Base-by-base conservation (phyloP, 345 rosid genomes). In the Syzygium aqueum region DNA sequence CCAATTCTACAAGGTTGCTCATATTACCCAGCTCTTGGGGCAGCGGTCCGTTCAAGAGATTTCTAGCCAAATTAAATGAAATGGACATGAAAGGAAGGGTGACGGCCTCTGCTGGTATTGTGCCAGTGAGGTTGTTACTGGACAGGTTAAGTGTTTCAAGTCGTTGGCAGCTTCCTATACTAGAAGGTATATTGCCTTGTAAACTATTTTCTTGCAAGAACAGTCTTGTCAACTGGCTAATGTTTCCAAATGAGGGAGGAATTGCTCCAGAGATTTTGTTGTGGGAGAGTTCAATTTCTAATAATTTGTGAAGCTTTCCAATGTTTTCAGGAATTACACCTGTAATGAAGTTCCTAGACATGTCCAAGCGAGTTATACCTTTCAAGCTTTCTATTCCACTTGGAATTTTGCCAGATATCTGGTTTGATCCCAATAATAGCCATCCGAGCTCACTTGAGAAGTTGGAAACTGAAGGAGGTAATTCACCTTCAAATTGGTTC, bases 191-290 rank as follows among this genome's bases (percentile, higher is more conserved):
- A n/a, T 57, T 51, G 16, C 90, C 88, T 59, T 77, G 12, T 30
- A 87, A 67, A 56, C 52, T 65, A 84, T 87, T 87, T 11, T 22
- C 57, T 50, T 11, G 30, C 85, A 87, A 77, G 14, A 5, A 8
- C 8, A 89, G 85, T 11, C 2, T 0, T 27, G 5, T 85, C 30
- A 87, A 73, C 22, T 28, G 28, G 49, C 84, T 43, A 12, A 89
- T 22, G 43, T 87, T 89, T 30, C 88, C 83, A 28, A 84, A 37
- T 40, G 90, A 86, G 19, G 28, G 14, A 6, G 90, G 87, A 73
- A 89, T 86, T 30, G 9, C 61, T 7, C 88, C 90, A 22, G 61
- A 30, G 25, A 87, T 30, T 49, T 23, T 33, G 51, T 87, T 87
- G 17, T 11, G 17, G 25, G 28, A 21, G 27, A 89, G 53, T 13